Base-by-base conservation (phyloP, 805 yeast genomes). In the Metschnikowia continentalis region DNA sequence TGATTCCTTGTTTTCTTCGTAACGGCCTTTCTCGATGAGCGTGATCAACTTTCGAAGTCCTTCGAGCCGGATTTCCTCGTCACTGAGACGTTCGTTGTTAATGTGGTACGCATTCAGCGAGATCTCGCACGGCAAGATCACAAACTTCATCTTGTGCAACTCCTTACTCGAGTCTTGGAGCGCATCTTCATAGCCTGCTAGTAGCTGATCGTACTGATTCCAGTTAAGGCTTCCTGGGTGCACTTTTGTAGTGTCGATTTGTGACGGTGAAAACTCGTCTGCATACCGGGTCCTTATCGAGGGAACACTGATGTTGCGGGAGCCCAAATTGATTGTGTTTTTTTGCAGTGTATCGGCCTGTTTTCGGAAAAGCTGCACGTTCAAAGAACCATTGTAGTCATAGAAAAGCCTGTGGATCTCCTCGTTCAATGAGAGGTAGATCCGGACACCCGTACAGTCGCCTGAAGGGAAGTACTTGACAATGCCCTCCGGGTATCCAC, bases 1-100 rank as follows among this genome's bases (percentile, higher is more conserved):
- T n/a, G 58, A 63, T 23, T 55, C 58, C 45, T 65, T 65, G 20
- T 19, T n/a, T 39, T 59, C 64, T 52, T 63, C 50, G 56, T 78
- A 78, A 42, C 77, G 72, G 2, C 84, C 79, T 54, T 83, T 77
- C 55, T 85, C 84, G 13, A 90, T 78, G 30, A 80, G 67, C 1
- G 81, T 74, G 51, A 85, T 84, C 54, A 88, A 69, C 42, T 83
- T 81, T 42, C 92, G 73, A 19, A 92, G 71, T 0, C 98, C 99
- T 64, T 92, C 98, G n/a, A 92, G 78, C 50, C 96, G 71, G n/a
- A 87, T 79, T 66, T 92, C 98, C 63, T 92, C 99, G 2, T 86
- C 83, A 0, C 82, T 79, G 46, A 91, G 71, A 23, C 77, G 76
- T 58, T 89, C 96, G 54, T 77, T 79, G 35, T 72, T 61, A 32